Conservation (phyloP, 139 green algal genomes). For the Chlamydomonas sp. region DNA sequence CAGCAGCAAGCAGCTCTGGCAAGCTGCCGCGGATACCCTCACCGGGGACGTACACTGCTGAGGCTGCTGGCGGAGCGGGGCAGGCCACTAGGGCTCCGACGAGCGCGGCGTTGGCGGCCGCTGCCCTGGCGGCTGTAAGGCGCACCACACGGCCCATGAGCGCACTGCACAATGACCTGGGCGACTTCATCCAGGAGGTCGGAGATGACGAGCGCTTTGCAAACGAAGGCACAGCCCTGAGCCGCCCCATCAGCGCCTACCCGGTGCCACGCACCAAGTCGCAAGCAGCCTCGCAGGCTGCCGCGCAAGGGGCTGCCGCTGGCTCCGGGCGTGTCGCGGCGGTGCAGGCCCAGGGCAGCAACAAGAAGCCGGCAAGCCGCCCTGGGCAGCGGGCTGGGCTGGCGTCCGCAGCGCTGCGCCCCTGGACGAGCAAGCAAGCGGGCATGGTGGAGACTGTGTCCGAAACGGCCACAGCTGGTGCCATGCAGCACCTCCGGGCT, state of each 20-base stretch:
- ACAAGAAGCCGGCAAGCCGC: too few relatives aligned
- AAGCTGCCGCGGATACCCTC: constrained; percentile 37
- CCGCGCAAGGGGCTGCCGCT: too few relatives aligned
- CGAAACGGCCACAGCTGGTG: constrained; percentile 10
- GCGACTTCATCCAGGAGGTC: constrained; percentile 39
- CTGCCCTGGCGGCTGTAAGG: not conserved
- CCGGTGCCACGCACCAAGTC: not conserved
- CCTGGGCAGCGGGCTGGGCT: not conserved
- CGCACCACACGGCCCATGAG: not conserved
- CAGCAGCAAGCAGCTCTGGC: not conserved
- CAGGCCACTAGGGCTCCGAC: too few relatives aligned
- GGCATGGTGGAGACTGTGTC: constrained; percentile 30
- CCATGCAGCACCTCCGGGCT: constrained; percentile 38
- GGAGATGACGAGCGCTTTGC: constrained; percentile 30
- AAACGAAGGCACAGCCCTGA: constrained; percentile 3
- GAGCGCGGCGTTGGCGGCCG: not conserved
- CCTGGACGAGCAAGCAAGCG: constrained; percentile 21
- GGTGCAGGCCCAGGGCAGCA: too few relatives aligned
- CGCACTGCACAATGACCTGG: not conserved
- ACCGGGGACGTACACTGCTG: constrained; percentile 8
- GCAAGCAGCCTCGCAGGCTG: too few relatives aligned
- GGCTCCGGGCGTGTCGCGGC: too few relatives aligned
- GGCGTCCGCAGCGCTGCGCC: not conserved
- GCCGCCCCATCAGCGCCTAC: constrained; percentile 30
- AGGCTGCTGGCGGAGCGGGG: not conserved